phyloP scores from a whole-genome alignment of 108 stramenopile species.

The Fistulifera pelliculosa region DNA sequence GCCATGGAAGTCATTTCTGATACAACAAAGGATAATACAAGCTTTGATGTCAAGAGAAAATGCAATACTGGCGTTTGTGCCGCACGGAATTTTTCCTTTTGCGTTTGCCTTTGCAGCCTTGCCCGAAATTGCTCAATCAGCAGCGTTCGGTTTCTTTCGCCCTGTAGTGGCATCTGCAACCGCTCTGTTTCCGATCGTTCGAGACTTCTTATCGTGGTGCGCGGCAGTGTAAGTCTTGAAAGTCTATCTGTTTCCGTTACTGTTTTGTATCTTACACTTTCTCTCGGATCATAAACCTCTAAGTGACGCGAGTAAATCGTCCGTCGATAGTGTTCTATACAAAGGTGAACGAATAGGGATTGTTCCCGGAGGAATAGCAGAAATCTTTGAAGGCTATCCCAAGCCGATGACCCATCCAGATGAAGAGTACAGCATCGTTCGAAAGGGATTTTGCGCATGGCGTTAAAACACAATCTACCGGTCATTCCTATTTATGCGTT shows the following conservation, averaged over 20 bases:
- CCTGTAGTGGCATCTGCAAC: slow-evolving; percentile 81
- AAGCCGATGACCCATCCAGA: slow-evolving; percentile 53
- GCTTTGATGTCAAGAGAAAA: slow-evolving; percentile 29
- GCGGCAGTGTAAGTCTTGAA: too few relatives aligned
- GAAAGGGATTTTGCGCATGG: slow-evolving; percentile 84
- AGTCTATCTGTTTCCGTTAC: too few relatives aligned
- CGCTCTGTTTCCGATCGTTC: slow-evolving; percentile 60
- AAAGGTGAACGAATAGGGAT: slow-evolving; percentile 45
- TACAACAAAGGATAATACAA: slow-evolving; percentile 11
- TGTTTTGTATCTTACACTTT: too few relatives aligned
- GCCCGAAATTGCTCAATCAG: slow-evolving; percentile 12
- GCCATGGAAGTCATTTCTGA: slow-evolving; percentile 66
- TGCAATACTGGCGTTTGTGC: slow-evolving; percentile 76
- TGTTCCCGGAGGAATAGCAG: slow-evolving; percentile 88
- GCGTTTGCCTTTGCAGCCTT: slow-evolving; percentile 69
- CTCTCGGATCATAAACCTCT: too few relatives aligned
- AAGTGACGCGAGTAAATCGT: slow-evolving; percentile 35
- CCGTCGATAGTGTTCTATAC: slow-evolving; percentile 43
- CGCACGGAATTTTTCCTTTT: slow-evolving; percentile 93
- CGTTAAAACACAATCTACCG: slow-evolving; percentile 67
- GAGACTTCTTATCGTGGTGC: slow-evolving; percentile 50
- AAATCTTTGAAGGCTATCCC: slow-evolving; percentile 89
- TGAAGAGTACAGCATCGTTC: slow-evolving; percentile 78
- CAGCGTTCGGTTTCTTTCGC: slow-evolving; percentile 59
- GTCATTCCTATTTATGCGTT: slow-evolving; percentile 86